A percentile compares a stretch with the other conserved stretches of the same genome.
phyloP scores from a whole-genome alignment of 176 grass and related monocot species.

The Carex littledalei region DNA sequence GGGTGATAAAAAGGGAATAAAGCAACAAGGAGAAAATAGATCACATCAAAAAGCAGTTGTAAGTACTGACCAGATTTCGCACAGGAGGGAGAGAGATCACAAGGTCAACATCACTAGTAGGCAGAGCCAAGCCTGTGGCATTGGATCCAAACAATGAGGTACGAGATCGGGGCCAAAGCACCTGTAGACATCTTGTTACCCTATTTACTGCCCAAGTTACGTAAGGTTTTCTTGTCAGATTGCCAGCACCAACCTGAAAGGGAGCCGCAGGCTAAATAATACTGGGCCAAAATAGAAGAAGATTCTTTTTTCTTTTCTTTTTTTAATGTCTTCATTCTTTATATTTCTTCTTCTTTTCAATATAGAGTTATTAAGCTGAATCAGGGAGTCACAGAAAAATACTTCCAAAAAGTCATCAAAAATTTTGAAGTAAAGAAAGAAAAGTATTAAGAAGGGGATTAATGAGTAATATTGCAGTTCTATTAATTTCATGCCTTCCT shows the following conservation, averaged over 20 bases:
- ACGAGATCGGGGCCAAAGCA: slow-evolving; percentile 92
- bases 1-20: neutral
- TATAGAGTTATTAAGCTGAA: too few relatives aligned
- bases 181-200: slow-evolving; percentile 82
- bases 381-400: too few relatives aligned
- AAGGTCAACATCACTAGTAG: slow-evolving; percentile 94
- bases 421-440: slow-evolving; percentile 10
- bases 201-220: slow-evolving; percentile 95
- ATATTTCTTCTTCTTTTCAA: too few relatives aligned
- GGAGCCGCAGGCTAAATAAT: neutral
- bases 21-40: neutral
- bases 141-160: slow-evolving; percentile 94
- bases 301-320: neutral
- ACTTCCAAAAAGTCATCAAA: neutral
- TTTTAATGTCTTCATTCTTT: too few relatives aligned
- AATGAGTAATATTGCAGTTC: neutral
- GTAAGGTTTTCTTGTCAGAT: slow-evolving; percentile 74
- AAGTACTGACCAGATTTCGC: slow-evolving; percentile 73
- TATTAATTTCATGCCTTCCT: neutral
- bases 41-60: neutral
- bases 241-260: slow-evolving; percentile 70
- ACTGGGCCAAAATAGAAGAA: neutral
- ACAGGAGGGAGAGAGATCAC: slow-evolving; percentile 94
- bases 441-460: neutral
- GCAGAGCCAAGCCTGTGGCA: slow-evolving; percentile 91